These are phyloP conservation scores for Monotropa hypopitys DNA, from an alignment of 179 eudicot genomes.

Conservation along the genomic window DNA sequence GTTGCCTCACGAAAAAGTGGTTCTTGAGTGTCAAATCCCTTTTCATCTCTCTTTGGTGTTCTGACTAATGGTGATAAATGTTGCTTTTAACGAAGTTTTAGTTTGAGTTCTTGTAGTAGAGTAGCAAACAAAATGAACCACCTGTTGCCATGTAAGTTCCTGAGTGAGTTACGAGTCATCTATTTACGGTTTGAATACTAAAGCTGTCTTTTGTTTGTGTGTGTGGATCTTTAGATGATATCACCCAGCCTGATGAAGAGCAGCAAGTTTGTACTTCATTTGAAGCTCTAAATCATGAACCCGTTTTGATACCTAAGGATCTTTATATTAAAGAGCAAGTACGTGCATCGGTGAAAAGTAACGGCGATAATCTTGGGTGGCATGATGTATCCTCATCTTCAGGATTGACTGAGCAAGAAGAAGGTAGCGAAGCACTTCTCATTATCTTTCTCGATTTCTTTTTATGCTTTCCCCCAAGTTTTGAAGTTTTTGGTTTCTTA, in stretches of 20 bases:
- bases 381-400: slow-evolving; percentile 1
- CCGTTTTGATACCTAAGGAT: slow-evolving; percentile 18
- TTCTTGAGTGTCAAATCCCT: too few relatives aligned
- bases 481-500: too few relatives aligned
- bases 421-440: slow-evolving; percentile 8
- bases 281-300: slow-evolving; percentile 17
- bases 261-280: slow-evolving; percentile 12
- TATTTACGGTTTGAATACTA: background rate
- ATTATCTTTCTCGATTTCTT: too few relatives aligned
- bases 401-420: background rate
- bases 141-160: background rate
- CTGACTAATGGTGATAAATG: background rate
- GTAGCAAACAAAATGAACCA: background rate
- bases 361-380: slow-evolving; percentile 9
- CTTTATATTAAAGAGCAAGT: slow-evolving; percentile 17
- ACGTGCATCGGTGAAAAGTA: slow-evolving; percentile 11
- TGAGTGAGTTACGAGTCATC: background rate
- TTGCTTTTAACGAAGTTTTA: background rate
- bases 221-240: slow-evolving; percentile 40
- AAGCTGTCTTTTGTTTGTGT: slow-evolving; percentile 6
- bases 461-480: too few relatives aligned
- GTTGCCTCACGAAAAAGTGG: too few relatives aligned
- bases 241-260: slow-evolving; percentile 39
- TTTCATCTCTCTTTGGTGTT: too few relatives aligned
- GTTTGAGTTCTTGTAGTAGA: background rate